These are phyloP conservation scores for Euphrasia confusa DNA, from an alignment of 257 asterid genomes.

Conservation along the genomic window DNA sequence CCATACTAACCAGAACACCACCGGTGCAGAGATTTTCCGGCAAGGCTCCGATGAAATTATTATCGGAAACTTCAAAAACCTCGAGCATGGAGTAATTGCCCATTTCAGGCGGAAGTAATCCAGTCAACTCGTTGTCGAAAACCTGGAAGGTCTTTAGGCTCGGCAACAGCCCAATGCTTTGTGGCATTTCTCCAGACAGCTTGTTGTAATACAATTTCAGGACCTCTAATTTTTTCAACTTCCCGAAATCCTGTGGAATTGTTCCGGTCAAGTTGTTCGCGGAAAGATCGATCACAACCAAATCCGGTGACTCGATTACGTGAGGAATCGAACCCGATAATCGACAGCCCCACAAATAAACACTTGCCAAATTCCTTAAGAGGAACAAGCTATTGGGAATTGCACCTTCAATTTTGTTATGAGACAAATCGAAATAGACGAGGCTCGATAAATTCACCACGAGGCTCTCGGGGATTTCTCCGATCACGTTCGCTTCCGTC, in stretches of 20 bases:
- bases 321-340: not conserved
- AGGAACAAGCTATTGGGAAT: conserved; percentile 15
- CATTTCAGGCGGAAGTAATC: not conserved
- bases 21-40: conserved; percentile 56
- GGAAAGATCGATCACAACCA: not conserved
- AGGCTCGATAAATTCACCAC: conserved; percentile 15
- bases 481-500: conserved; percentile 37
- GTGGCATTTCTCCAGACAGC: not conserved
- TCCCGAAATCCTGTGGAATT: not conserved
- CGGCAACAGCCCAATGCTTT: not conserved
- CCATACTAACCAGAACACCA: conserved; percentile 38
- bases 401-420: conserved; percentile 22
- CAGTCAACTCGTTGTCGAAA: not conserved
- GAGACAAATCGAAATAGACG: conserved; percentile 20
- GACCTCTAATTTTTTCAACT: not conserved
- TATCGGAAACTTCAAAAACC: not conserved
- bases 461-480: conserved; percentile 10
- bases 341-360: not conserved
- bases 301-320: not conserved
- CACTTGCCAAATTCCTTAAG: not conserved
- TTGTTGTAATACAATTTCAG: not conserved
- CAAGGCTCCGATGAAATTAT: conserved; percentile 16
- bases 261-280: not conserved
- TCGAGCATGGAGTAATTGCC: not conserved
- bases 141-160: not conserved